Conservation (phyloP, 495 filamentous ascomycete genomes). For the Rhizodiscina lignyota region DNA sequence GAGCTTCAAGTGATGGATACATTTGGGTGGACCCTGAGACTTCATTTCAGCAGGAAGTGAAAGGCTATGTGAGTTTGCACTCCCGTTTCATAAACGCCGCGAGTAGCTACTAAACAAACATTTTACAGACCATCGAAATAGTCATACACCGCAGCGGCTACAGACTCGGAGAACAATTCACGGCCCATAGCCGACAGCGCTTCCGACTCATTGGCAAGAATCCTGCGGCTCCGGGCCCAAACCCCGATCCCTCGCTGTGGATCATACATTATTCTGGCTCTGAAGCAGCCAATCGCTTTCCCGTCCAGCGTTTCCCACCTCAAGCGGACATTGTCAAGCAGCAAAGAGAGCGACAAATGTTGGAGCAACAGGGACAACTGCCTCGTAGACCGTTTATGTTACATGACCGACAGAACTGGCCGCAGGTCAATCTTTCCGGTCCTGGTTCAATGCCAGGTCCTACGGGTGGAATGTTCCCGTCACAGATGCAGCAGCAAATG, state of each 20-base stretch:
- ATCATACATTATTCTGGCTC: slow-evolving; percentile 77
- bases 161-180: slow-evolving; percentile 45
- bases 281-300: slow-evolving; percentile 54
- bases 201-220: slow-evolving; percentile 63
- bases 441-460: slow-evolving; percentile 1
- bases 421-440: slow-evolving; percentile 54
- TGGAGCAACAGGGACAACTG: slow-evolving; percentile 67
- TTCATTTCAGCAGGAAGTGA: slow-evolving; percentile 48
- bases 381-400: slow-evolving; percentile 89
- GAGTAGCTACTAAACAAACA: slow-evolving; percentile 1
- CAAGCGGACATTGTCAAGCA: slow-evolving; percentile 39
- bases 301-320: slow-evolving; percentile 42
- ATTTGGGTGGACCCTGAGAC: slow-evolving; percentile 72
- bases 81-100: background rate
- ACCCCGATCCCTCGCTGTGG: slow-evolving; percentile 70
- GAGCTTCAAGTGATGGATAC: slow-evolving; percentile 80
- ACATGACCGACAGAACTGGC: slow-evolving; percentile 76
- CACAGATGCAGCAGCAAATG: slow-evolving; percentile 5
- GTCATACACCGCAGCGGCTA: slow-evolving; percentile 66
- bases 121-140: slow-evolving; percentile 66
- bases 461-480: background rate
- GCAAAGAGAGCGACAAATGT: slow-evolving; percentile 45
- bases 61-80: slow-evolving; percentile 51
- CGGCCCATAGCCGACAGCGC: slow-evolving; percentile 60
- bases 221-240: slow-evolving; percentile 39